Evolutionary conservation across 108 stramenopile genomes (phyloP).

Genomic region (Fragilaria radians): DNA sequence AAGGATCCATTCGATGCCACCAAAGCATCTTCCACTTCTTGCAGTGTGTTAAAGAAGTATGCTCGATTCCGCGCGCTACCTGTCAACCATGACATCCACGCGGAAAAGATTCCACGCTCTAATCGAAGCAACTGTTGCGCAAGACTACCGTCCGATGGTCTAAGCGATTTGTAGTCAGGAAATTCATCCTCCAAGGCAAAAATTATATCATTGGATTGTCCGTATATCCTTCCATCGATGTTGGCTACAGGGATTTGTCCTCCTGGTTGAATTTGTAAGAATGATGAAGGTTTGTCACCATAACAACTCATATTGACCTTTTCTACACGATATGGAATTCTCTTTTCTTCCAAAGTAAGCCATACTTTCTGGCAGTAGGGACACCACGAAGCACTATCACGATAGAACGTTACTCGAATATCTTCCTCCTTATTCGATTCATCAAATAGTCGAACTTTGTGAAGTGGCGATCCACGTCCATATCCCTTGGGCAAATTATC

Average conservation of each 20-base stretch:
- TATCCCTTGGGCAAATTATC: constrained; percentile 46
- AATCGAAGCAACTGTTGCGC: constrained; percentile 61
- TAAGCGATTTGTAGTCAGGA: constrained; percentile 36
- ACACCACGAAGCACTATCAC: constrained; percentile 60
- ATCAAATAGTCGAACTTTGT: constrained; percentile 31
- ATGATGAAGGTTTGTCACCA: constrained; percentile 46
- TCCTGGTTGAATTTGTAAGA: constrained; percentile 22
- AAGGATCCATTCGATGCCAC: constrained; percentile 53
- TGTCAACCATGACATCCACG: constrained; percentile 90
- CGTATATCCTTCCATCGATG: constrained; percentile 43
- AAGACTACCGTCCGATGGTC: constrained; percentile 12
- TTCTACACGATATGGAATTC: constrained; percentile 63
- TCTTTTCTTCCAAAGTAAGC: constrained; percentile 55
- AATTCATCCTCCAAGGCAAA: constrained; percentile 58
- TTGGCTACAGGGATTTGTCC: constrained; percentile 43
- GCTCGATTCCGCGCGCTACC: constrained; percentile 20
- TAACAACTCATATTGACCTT: constrained; percentile 73
- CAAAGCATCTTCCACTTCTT: constrained; percentile 64
- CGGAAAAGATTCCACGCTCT: constrained; percentile 76
- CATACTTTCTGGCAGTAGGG: constrained; percentile 75
- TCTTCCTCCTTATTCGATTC: constrained; percentile 32
- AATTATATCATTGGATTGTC: constrained; percentile 81
- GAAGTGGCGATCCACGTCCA: constrained; percentile 62
- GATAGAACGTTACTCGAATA: constrained; percentile 45
- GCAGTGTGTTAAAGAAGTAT: constrained; percentile 48